A percentile compares a stretch with the other conserved stretches of the same genome.
Conservation (phyloP, 257 asterid species). For the Ilex asprella region DNA sequence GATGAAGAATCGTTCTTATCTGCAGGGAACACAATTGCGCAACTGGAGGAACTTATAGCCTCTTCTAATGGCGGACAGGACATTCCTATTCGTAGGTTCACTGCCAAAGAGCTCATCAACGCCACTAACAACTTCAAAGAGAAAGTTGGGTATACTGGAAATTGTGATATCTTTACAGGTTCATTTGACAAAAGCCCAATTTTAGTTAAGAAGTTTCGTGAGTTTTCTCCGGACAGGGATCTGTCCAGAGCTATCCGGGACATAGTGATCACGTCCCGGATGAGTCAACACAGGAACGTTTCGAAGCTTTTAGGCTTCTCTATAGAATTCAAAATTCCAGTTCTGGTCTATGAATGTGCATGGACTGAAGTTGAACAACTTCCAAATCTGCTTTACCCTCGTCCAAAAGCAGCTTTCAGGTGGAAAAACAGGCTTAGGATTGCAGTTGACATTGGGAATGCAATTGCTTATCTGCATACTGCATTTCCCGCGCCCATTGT, state of each 20-base stretch:
- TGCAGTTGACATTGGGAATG: not conserved
- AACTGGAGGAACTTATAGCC: conserved; percentile 9
- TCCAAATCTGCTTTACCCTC: too few relatives aligned
- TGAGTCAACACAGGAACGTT: conserved; percentile 16
- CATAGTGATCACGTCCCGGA: conserved; percentile 14
- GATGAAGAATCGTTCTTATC: not conserved
- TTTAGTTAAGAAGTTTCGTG: not conserved
- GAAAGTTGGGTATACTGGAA: not conserved
- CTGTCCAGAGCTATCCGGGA: conserved; percentile 3
- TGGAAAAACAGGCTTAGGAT: conserved; percentile 10
- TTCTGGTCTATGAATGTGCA: conserved; percentile 6
- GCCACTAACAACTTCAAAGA: not conserved
- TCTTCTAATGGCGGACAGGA: not conserved
- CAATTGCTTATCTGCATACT: conserved; percentile 5
- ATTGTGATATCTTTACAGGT: too few relatives aligned
- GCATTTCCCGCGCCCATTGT: conserved; percentile 13
- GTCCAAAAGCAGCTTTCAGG: not conserved
- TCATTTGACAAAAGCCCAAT: too few relatives aligned
- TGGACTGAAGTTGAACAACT: not conserved
- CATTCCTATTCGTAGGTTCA: conserved; percentile 11
- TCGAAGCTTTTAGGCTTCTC: conserved; percentile 12
- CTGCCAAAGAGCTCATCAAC: not conserved
- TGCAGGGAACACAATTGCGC: conserved; percentile 1
- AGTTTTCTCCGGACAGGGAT: too few relatives aligned
- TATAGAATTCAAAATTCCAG: conserved; percentile 9